Conservation (phyloP, 768 basidiomycete genomes). For the Naganishia randhawae region DNA sequence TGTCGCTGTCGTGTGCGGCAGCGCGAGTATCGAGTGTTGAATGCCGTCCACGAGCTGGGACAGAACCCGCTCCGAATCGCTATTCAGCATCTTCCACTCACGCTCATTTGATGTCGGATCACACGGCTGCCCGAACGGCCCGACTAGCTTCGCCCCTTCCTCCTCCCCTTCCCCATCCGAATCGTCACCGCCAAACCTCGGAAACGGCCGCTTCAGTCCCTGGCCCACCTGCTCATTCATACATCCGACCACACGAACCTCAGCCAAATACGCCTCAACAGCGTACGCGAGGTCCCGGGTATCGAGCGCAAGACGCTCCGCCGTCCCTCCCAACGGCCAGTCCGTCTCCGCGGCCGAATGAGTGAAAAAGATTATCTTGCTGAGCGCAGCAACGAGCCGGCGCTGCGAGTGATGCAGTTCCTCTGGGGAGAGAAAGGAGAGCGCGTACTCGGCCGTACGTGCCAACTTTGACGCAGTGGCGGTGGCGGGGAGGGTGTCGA, state of each 20-base stretch:
- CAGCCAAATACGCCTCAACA: slow-evolving; percentile 40
- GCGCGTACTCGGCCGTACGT: slow-evolving; percentile 7
- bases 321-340: slow-evolving; percentile 26
- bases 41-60: slow-evolving; percentile 25
- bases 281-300: slow-evolving; percentile 44
- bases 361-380: slow-evolving; percentile 82
- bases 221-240: neutral
- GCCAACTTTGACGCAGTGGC: slow-evolving; percentile 1
- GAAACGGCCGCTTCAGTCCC: slow-evolving; percentile 14
- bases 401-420: slow-evolving; percentile 44
- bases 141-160: neutral
- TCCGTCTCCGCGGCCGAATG: slow-evolving; percentile 58
- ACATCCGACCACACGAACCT: slow-evolving; percentile 53
- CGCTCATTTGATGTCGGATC: neutral
- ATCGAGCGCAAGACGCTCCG: slow-evolving; percentile 40
- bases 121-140: neutral
- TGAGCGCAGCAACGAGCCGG: slow-evolving; percentile 75
- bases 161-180: slow-evolving; percentile 12
- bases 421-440: slow-evolving; percentile 25
- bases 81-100: slow-evolving; percentile 32
- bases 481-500: slow-evolving; percentile 18
- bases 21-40: neutral
- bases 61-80: slow-evolving; percentile 27
- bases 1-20: no score
- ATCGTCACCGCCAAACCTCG: slow-evolving; percentile 36